Evolutionary conservation across 2,329 filamentous ascomycete genomes (phyloP), one percentile per base, ranked within the genome.

Genomic region (Talaromyces pinophilus): DNA sequence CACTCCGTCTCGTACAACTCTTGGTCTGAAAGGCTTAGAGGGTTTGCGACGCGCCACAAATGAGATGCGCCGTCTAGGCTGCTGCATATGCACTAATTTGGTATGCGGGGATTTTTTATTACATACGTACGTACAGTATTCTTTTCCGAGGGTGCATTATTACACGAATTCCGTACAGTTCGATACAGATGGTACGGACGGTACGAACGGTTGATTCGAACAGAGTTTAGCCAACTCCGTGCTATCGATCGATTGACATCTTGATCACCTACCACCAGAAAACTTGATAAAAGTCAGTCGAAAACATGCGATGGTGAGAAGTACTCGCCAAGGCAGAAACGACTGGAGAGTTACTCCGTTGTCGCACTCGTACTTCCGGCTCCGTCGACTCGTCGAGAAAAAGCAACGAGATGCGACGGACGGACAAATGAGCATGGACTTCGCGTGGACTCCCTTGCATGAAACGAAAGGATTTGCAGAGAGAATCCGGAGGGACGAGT

Each of bases 391-490:
- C 46, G 46, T 48, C 19, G 40, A 25, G 59, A 50, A 64, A 48
- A 64, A 64, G 42, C 54, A 64, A 57, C 22, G 50, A 44, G 28
- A 30, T 15, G 11, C 22, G 55, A 59, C 22, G 38, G 25, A 35
- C 35, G 48, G 61, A 40, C 61, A 63, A 64, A 57, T 64, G 52
- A 57, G 25, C 61, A 42, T 63, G 61, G 61, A 55, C 61, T 64
- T 59, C 62, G 62, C 62, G 54, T 64, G 62, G 62, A 59, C 50
- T 64, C 52, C 62, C 62, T 64, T 64, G 52, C 62, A 64, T 64
- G 46, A 64, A 64, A 59, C 40, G 13, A 46, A 28, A 59, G n/a
- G 62, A 50, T 64, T 64, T 48, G 40, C 62, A 64, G 52, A 28
- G 50, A 44, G 52, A 46, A 59, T 57, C 50, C 50, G 50, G 62